Base-by-base conservation (phyloP, 2,329 filamentous ascomycete species). In the Phyllosticta citribraziliensis region DNA sequence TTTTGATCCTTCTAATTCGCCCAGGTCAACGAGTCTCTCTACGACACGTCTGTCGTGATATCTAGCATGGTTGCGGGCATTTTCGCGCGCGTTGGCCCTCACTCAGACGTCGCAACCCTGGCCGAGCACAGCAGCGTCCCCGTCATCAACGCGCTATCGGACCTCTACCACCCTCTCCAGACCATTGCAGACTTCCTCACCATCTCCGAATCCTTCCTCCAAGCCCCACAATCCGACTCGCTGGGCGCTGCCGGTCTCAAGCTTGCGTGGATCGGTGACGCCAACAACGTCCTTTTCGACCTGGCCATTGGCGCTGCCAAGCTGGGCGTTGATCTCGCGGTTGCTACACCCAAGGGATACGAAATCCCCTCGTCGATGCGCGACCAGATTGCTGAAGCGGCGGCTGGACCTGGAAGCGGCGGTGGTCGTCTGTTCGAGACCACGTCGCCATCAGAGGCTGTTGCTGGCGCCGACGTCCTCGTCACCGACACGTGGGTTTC, bases 401-500 rank as follows among this genome's bases (percentile, higher is more conserved):
- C 83, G 10, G 69, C 80, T 17, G 80, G 82, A 35, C 17, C 40
- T 47, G 40, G 40, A 4, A 71, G 69, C 5, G 78, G 87, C 5
- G 80, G 86, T 1, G 89, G 89, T 17, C 85, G 82, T 67, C 80
- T 97, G 35, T 78, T 76, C 5, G 88, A 96, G 75, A 95, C 90
- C 0, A 88, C 81, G 22, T 78, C 88, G 0, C 94, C 93, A 0
- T 89, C 94, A 72, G 89, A 96, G 69, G 94, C 81, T 1, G 85
- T 97, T 70, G 89, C 89, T 77, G 79, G 87, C 65, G 93, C 94
- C 2, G 88, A 99, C 72, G 83, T 97, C 58, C 79, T 99, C 62
- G 91, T 97, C 22, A 99, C 94, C 0, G 94, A 99, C 70, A 99
- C 94, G 0, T 99, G 94, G 94, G 84, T 99, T 33, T 96, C 91